These are phyloP conservation scores for Eutrema salsugineum DNA, from an alignment of 441 rosid species.

Conservation along the genomic window DNA sequence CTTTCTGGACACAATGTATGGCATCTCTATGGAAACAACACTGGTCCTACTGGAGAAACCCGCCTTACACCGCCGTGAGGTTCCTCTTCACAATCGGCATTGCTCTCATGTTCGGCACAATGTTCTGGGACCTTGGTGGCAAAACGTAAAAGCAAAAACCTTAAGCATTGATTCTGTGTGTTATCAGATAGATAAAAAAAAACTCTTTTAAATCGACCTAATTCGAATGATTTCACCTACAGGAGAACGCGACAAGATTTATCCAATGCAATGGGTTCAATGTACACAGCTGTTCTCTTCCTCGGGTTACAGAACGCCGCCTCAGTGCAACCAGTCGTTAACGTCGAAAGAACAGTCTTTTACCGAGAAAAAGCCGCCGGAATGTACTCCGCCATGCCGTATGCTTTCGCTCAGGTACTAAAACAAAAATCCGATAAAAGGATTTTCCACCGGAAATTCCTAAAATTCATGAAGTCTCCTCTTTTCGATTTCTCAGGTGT, in stretches of 20 bases:
- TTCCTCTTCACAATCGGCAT: constrained; percentile 58
- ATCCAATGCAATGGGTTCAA: constrained; percentile 79
- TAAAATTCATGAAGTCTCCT: neutral
- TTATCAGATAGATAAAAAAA: neutral
- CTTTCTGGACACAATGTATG: constrained; percentile 55
- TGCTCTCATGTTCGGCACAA: constrained; percentile 65
- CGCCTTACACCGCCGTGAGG: constrained; percentile 72
- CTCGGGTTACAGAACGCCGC: constrained; percentile 59
- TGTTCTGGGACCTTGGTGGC: constrained; percentile 77
- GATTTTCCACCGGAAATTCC: neutral
- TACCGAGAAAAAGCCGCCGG: constrained; percentile 87
- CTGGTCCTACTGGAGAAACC: constrained; percentile 86
- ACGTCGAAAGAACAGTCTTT: constrained; percentile 75
- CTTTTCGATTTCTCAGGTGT: constrained; percentile 48
- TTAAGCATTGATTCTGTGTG: neutral
- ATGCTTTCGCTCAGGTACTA: constrained; percentile 80
- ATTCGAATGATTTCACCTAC: neutral
- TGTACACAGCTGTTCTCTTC: constrained; percentile 70
- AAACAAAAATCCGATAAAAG: neutral
- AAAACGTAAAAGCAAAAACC: constrained; percentile 44
- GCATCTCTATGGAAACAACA: constrained; percentile 90
- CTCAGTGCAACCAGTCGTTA: constrained; percentile 71
- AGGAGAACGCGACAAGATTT: constrained; percentile 48
- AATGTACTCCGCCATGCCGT: constrained; percentile 85
- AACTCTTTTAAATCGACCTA: neutral